Evolutionary conservation across 2,329 filamentous ascomycete genomes (phyloP), one percentile per base, ranked within the genome.

Genomic region (Exophiala sp.): DNA sequence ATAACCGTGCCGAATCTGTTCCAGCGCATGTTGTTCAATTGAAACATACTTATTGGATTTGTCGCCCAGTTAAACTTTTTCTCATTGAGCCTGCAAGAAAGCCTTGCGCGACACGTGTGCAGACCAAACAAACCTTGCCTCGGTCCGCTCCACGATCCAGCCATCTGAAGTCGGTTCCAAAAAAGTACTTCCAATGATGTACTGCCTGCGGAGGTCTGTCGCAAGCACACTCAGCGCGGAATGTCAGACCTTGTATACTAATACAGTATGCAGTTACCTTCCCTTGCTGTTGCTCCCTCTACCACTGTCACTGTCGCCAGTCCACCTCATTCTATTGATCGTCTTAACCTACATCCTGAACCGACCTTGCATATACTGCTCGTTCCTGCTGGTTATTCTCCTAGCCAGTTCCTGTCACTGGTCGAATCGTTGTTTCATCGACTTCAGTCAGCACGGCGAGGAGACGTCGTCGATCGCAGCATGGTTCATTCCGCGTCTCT

Each of bases 321-420:
- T 88, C 66, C 91, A 92, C 76, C 89, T 94, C 70, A 83, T 92
- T 74, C 82, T 90, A 73, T 90, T 94, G 79, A 87, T 99, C 76
- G 80, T 90, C 62, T 90, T 91, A 71, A 96, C 91, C 62, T 97
- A 96, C 78, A 89, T 95, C 74, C 85, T 99, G 65, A 95, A 96
- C 75, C 86, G 92, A 51, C 94, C 94, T 50, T 99, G 94, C 77
- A 87, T 96, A 65, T 99, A 99, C 80, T 99, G 94, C 82, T 96
- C 91, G 57, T 85, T 96, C 58, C 87, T 99, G 50, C 89, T 99
- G 45, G 82, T 96, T 62, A 91, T 97, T 65, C 89, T 99, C 64
- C 95, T 96, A 77, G 82, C 91, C 62, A 95, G 91, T 21, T 91
- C 87, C 21, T 94, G 89, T 72, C 87, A 91, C 79, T 94, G 89